Conservation (phyloP, 73 alveolate species). For the Uronychia binucleata region DNA sequence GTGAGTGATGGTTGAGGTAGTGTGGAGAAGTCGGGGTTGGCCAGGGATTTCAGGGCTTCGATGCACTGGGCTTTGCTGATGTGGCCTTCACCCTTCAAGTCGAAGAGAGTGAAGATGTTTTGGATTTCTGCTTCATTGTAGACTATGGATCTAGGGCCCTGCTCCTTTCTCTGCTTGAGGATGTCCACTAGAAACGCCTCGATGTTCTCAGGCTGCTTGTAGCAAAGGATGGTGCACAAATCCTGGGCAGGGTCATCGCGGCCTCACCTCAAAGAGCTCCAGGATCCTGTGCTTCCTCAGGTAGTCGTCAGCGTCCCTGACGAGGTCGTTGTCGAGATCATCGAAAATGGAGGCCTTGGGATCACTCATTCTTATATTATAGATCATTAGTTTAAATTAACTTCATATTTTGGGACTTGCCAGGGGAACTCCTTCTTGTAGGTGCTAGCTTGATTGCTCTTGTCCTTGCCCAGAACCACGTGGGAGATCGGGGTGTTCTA, state of each 20-base stretch:
- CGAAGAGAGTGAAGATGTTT: constrained; percentile 71
- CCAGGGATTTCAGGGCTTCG: constrained; percentile 66
- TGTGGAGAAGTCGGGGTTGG: constrained; percentile 63
- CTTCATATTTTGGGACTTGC: background rate
- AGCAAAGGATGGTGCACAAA: constrained; percentile 56
- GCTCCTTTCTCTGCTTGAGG: constrained; percentile 67
- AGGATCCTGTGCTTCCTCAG: constrained; percentile 65
- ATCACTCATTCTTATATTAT: background rate
- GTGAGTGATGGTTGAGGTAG: no score
- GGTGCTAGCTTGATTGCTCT: background rate
- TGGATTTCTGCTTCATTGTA: constrained; percentile 74
- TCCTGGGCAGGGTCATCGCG: constrained; percentile 26
- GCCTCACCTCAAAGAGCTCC: constrained; percentile 64
- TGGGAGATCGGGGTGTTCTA: no score
- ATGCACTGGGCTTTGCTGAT: constrained; percentile 68
- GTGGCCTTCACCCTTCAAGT: constrained; percentile 65
- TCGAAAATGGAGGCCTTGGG: background rate
- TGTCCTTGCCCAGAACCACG: background rate
- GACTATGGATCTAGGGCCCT: constrained; percentile 65
- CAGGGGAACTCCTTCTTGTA: background rate
- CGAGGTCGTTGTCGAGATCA: constrained; percentile 61
- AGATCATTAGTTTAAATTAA: no score
- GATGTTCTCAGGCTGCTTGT: constrained; percentile 75
- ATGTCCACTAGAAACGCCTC: constrained; percentile 63
- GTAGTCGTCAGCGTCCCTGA: constrained; percentile 64